These are phyloP conservation scores for Hymenoscyphus repandus DNA, from an alignment of 2,329 filamentous ascomycete species.

Conservation along the genomic window DNA sequence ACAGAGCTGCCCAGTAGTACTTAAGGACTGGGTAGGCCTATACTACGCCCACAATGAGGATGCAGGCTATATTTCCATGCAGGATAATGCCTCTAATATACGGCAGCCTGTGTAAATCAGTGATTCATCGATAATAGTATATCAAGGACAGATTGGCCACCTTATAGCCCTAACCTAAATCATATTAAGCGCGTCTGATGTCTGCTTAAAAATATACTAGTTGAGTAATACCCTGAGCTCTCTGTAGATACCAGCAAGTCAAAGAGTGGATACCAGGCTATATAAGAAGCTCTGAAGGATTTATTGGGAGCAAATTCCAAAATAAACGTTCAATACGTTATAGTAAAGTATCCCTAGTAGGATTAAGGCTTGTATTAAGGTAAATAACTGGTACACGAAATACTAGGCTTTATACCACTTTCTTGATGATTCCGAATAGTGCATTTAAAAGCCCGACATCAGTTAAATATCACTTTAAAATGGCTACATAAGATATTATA, in stretches of 20 bases:
- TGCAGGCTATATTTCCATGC: slow-evolving; percentile 14
- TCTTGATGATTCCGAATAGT: no score
- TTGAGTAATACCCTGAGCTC: background rate
- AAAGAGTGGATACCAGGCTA: no score
- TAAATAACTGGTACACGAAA: background rate
- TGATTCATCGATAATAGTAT: background rate
- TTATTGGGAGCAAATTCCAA: background rate
- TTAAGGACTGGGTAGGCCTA: no score
- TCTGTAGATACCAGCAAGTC: background rate
- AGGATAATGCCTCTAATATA: slow-evolving; percentile 16
- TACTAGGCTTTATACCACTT: background rate
- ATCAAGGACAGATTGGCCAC: background rate
- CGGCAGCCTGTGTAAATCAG: background rate
- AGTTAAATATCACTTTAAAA: no score
- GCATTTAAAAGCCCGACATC: no score
- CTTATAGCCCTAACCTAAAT: slow-evolving; percentile 8
- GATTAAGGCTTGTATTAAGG: background rate
- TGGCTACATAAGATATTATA: no score
- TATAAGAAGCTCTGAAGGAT: background rate
- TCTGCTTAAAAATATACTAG: slow-evolving; percentile 1
- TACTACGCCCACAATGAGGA: background rate
- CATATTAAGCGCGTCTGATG: slow-evolving; percentile 5
- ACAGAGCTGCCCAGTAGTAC: no score
- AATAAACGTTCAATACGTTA: background rate
- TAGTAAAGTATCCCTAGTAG: background rate